Conservation (phyloP, 1,284 basidiomycete species). For the Tilletia setariae region DNA sequence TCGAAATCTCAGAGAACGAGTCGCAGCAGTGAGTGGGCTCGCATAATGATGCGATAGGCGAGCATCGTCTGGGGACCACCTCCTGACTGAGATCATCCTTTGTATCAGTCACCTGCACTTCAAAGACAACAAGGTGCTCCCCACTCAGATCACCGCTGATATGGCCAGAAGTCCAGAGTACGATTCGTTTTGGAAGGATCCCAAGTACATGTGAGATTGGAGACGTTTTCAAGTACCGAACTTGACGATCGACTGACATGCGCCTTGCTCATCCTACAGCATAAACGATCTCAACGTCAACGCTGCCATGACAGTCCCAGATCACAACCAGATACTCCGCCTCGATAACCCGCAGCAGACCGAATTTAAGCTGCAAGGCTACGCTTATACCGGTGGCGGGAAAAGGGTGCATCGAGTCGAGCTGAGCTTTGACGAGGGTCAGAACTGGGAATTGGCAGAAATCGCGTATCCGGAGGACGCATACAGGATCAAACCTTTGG, state of each 20-base stretch:
- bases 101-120: conserved; percentile 29
- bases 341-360: conserved; percentile 22
- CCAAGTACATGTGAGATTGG: conserved; percentile 55
- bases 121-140: conserved; percentile 67
- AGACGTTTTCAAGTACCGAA: not conserved
- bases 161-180: conserved; percentile 61
- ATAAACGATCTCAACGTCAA: conserved; percentile 66
- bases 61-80: no score
- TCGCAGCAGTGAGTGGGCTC: conserved; percentile 57
- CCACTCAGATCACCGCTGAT: conserved; percentile 62
- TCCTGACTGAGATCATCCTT: not conserved
- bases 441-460: conserved; percentile 61
- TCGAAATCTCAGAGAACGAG: conserved; percentile 63
- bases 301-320: conserved; percentile 64
- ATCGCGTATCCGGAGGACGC: conserved; percentile 63
- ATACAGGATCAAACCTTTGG: conserved; percentile 57
- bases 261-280: no score
- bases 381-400: conserved; percentile 69
- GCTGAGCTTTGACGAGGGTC: conserved; percentile 64
- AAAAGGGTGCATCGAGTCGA: conserved; percentile 65
- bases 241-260: no score
- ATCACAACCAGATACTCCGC: conserved; percentile 61
- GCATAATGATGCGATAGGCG: no score
- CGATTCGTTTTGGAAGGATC: conserved; percentile 65
- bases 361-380: conserved; percentile 57